Conservation (phyloP, 2,329 filamentous ascomycete species). For the Aspergillus ibericus region DNA sequence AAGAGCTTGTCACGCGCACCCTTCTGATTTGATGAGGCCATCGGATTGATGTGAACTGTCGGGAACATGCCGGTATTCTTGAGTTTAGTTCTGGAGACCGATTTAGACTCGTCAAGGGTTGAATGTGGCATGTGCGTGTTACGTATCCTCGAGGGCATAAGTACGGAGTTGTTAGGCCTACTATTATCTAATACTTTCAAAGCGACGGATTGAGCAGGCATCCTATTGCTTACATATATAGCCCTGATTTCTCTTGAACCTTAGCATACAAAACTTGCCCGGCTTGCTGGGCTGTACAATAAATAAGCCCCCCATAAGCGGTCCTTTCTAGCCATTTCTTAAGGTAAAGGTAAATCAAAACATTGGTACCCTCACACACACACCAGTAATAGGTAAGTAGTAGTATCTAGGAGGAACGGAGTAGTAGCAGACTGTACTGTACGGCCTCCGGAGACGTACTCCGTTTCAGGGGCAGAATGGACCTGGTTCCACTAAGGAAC, state of each 20-base stretch:
- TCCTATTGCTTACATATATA: no score
- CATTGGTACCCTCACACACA: no score
- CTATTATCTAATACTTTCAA: no score
- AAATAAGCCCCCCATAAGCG: no score
- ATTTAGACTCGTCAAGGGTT: neutral
- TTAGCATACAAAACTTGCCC: no score
- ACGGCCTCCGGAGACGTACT: neutral
- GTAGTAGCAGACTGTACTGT: neutral
- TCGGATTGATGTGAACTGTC: neutral
- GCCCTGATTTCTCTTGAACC: no score
- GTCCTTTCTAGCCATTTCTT: no score
- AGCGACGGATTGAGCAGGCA: no score
- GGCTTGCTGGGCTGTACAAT: no score
- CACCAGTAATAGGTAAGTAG: neutral
- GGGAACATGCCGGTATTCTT: neutral
- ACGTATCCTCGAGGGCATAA: neutral
- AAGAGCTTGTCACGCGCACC: neutral
- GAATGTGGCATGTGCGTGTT: neutral
- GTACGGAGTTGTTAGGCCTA: neutral
- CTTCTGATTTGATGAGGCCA: neutral
- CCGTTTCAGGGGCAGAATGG: neutral
- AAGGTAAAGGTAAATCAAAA: no score
- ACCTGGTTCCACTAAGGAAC: neutral
- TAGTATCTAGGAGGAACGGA: neutral
- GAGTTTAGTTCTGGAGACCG: neutral